These are phyloP conservation scores for Chalaropsis ovoidea DNA, from an alignment of 2,329 filamentous ascomycete species.

Conservation along the genomic window DNA sequence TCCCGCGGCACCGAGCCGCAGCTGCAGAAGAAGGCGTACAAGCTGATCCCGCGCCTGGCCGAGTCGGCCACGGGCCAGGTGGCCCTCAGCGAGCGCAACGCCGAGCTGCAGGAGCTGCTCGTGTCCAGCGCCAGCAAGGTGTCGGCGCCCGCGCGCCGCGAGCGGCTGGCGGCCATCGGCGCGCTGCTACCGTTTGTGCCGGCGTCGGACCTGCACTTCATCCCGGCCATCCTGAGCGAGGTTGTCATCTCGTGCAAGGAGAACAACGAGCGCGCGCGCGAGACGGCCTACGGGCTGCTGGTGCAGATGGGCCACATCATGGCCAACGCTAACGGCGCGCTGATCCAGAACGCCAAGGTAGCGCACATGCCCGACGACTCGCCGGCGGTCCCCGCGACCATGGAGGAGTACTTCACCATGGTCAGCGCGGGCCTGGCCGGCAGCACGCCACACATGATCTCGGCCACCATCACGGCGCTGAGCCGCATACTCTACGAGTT, in stretches of 20 bases:
- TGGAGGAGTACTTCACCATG: constrained; percentile 98
- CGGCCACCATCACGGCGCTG: constrained; percentile 88
- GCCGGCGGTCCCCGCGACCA: constrained; percentile 62
- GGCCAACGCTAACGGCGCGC: constrained; percentile 51
- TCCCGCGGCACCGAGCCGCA: constrained; percentile 76
- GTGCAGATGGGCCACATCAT: constrained; percentile 82
- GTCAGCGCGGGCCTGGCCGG: constrained; percentile 90
- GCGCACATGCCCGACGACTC: constrained; percentile 77
- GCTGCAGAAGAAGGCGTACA: constrained; percentile 97
- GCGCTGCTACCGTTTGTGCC: constrained; percentile 73
- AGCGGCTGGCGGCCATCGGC: constrained; percentile 72
- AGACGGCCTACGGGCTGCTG: constrained; percentile 79
- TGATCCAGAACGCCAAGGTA: constrained; percentile 77
- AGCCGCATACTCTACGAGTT: constrained; percentile 92
- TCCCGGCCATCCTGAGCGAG: constrained; percentile 81
- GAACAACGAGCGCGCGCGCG: constrained; percentile 88
- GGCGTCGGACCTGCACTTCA: constrained; percentile 73
- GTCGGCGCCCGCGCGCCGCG: constrained; percentile 72
- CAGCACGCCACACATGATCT: constrained; percentile 92
- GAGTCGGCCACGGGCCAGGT: constrained; percentile 65
- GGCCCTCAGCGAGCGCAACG: constrained; percentile 66
- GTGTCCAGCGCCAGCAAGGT: constrained; percentile 73
- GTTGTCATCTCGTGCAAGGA: constrained; percentile 96
- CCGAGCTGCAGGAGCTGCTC: constrained; percentile 72
- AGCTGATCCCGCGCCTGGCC: constrained; percentile 82